Evolutionary conservation across 768 basidiomycete genomes (phyloP).

Genomic region (Leucosporidium yakuticum): DNA sequence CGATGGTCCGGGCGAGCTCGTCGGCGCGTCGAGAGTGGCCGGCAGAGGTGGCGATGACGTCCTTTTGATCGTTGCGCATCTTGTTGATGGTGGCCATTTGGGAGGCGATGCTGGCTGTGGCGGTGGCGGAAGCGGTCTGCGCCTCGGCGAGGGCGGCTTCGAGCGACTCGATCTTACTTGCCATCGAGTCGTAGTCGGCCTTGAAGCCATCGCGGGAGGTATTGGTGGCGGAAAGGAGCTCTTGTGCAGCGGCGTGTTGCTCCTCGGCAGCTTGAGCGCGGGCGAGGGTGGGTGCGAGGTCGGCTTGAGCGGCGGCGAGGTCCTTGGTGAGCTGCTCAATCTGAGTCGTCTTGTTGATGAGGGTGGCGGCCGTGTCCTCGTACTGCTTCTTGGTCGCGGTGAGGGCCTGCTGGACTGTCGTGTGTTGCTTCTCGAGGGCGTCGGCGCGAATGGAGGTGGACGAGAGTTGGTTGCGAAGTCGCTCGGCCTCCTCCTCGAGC

Average conservation of each 20-base stretch:
- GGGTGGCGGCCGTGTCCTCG: not conserved
- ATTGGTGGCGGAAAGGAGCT: not conserved
- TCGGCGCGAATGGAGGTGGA: too few relatives aligned
- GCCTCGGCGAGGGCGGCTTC: not conserved
- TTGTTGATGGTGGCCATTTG: not conserved
- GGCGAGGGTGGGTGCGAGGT: too few relatives aligned
- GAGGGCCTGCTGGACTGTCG: not conserved
- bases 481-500: not conserved
- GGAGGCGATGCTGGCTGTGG: not conserved
- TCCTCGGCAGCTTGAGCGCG: not conserved
- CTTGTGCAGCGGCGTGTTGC: not conserved
- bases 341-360: too few relatives aligned
- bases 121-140: not conserved
- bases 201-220: not conserved
- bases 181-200: not conserved
- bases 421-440: not conserved
- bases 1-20: not conserved
- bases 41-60: not conserved
- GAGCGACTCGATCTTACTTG: not conserved
- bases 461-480: not conserved
- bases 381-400: not conserved
- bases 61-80: not conserved
- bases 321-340: not conserved
- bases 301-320: not conserved
- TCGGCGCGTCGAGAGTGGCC: not conserved